Conservation (phyloP, 208 protist genomes). For the Strigomonas culicis region DNA sequence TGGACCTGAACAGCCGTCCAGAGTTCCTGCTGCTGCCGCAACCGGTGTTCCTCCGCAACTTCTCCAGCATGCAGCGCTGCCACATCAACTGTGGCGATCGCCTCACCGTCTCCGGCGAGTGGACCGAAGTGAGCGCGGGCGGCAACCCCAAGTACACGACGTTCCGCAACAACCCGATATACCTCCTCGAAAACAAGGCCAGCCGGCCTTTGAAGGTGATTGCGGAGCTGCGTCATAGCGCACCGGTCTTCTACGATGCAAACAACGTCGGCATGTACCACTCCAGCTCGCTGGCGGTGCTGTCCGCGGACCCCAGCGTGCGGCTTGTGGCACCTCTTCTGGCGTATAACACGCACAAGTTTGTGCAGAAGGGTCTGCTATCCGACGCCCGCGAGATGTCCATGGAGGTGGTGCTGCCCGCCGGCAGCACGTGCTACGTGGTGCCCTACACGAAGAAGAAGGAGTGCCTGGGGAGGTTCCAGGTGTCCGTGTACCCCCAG, state of each 20-base stretch:
- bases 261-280: conserved; percentile 78
- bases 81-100: conserved; percentile 88
- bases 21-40: conserved; percentile 67
- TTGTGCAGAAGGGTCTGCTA: conserved; percentile 85
- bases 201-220: conserved; percentile 57
- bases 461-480: conserved; percentile 55
- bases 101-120: conserved; percentile 49
- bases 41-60: conserved; percentile 75
- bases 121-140: conserved; percentile 53
- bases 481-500: conserved; percentile 77
- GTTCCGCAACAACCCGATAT: conserved; percentile 89
- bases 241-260: conserved; percentile 49
- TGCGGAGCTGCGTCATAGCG: conserved; percentile 67
- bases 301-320: conserved; percentile 48
- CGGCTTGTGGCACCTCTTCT: conserved; percentile 62
- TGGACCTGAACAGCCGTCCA: conserved; percentile 30
- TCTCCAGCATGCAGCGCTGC: conserved; percentile 72
- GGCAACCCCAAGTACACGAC: conserved; percentile 78
- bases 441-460: conserved; percentile 76
- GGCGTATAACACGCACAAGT: conserved; percentile 72
- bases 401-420: conserved; percentile 59
- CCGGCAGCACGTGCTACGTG: conserved; percentile 61
- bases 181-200: conserved; percentile 79
- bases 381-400: conserved; percentile 84
- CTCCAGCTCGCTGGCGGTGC: conserved; percentile 62